These are phyloP conservation scores for Gryganskiella cystojenkinii DNA, from an alignment of 192 early-diverging fungal species.

Conservation along the genomic window DNA sequence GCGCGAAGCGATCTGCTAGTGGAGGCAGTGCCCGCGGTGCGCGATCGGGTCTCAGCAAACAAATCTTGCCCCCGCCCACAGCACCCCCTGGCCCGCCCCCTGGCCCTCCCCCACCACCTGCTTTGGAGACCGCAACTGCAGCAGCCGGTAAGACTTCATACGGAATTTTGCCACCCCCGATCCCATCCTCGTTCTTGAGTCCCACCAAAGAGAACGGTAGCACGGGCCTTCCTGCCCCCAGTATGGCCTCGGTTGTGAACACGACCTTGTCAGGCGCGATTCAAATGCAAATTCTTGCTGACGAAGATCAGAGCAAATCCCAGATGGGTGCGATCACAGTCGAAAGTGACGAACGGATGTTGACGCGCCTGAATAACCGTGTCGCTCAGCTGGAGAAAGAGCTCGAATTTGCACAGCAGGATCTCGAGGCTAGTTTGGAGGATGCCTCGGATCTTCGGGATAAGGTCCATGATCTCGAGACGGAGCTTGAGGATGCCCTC, in stretches of 20 bases:
- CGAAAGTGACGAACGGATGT: slow-evolving; percentile 32
- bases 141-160: slow-evolving; percentile 33
- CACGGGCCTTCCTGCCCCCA: neutral
- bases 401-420: slow-evolving; percentile 48
- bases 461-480: slow-evolving; percentile 40
- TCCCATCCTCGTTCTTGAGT: slow-evolving; percentile 33
- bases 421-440: slow-evolving; percentile 33
- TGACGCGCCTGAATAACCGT: slow-evolving; percentile 45
- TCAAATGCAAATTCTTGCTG: slow-evolving; percentile 45
- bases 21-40: slow-evolving; percentile 37
- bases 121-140: neutral
- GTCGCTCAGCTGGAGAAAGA: slow-evolving; percentile 42
- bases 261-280: slow-evolving; percentile 16
- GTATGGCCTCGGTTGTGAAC: neutral
- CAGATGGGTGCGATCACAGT: slow-evolving; percentile 39
- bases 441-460: slow-evolving; percentile 22
- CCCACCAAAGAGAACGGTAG: neutral
- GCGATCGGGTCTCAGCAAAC: slow-evolving; percentile 45
- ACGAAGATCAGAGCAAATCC: slow-evolving; percentile 44
- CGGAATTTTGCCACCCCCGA: slow-evolving; percentile 44
- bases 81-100: slow-evolving; percentile 22
- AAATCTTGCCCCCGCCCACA: slow-evolving; percentile 21
- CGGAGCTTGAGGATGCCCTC: slow-evolving; percentile 17
- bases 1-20: slow-evolving; percentile 37
- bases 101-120: slow-evolving; percentile 18